phyloP scores from a whole-genome alignment of 1,139 yeast species.

The Yamadazyma atlantica region DNA sequence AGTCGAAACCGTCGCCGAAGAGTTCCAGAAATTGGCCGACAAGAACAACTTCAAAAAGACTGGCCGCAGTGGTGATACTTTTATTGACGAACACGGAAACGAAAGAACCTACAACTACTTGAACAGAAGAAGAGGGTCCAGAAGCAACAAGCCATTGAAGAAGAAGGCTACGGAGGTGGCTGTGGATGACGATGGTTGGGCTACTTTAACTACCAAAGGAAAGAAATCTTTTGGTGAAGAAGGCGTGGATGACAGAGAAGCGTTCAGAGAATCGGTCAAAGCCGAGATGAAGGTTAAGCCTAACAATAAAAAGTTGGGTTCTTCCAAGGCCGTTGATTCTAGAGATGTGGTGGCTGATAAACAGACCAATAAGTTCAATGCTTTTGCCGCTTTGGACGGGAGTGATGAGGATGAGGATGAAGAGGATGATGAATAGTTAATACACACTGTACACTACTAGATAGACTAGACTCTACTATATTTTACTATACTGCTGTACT shows the following conservation, averaged over 20 bases:
- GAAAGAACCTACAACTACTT: conserved; percentile 50
- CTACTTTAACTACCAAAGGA: conserved; percentile 56
- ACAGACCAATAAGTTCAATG: conserved; percentile 66
- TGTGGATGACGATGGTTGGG: conserved; percentile 82
- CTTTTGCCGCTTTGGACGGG: conserved; percentile 79
- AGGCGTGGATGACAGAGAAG: conserved; percentile 45
- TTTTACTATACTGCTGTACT: too few species aligned
- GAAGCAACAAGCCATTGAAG: conserved; percentile 53
- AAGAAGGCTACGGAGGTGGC: conserved; percentile 55
- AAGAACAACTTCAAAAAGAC: conserved; percentile 37
- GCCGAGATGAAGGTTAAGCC: conserved; percentile 58
- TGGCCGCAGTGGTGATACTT: conserved; percentile 45
- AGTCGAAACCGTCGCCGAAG: conserved; percentile 58
- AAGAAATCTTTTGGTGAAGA: conserved; percentile 53
- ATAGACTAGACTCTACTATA: too few species aligned
- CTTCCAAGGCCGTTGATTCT: conserved; percentile 71
- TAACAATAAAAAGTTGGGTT: conserved; percentile 70
- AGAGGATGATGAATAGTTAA: conserved; percentile 18
- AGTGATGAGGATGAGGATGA: conserved; percentile 60
- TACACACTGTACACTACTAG: background rate
- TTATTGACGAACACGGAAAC: conserved; percentile 47
- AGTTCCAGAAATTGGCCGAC: conserved; percentile 19
- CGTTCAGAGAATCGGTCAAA: conserved; percentile 47
- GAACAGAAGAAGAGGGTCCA: conserved; percentile 63
- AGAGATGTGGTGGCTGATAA: conserved; percentile 69